Evolutionary conservation across 2,329 filamentous ascomycete species (phyloP), one percentile per base, ranked within the genome.

Genomic region (Colletotrichum sp.): DNA sequence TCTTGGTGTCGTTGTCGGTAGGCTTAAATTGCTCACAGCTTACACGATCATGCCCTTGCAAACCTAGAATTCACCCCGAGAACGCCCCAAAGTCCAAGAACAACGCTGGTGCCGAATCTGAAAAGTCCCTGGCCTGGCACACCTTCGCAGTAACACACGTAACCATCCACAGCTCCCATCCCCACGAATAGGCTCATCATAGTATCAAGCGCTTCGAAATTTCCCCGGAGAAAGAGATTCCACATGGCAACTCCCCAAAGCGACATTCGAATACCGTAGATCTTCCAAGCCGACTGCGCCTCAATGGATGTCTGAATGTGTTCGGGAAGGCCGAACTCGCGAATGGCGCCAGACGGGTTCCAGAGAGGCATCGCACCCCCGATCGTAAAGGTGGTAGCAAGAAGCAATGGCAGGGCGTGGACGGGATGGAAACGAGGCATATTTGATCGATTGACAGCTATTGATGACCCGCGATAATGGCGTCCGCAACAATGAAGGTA

Each of bases 331-430:
- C 83, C 83, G 74, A 82, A 83, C 72, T 83, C 81, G 28, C 78
- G 77, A 52, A 86, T 85, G 15, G 83, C 83, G 30, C 77, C 79
- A 26, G 79, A 68, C 4, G 83, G 79, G 68, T 82, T 81, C 78
- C 79, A 82, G 44, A 85, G 78, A 16, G 84, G 84, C 8, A 84
- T 79, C 39, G 84, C 76, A 15, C 83, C 82, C 26, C 83, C 83
- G 63, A 85, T 78, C 6, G 80, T 82, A 21, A 80, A 80, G 10
- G 80, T 76, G 24, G 81, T 82, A 24, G 81, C 83, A 21, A 84
- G 74, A 4, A 82, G 80, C 15, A 82, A 63, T 9, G 79, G 77
- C 3, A 81, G 80, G 52, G 81, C 79, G 63, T 83, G 82, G 3
- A 28, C 62, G n/a, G 34, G 62, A 4, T 65, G 62, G 34, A 65